Percentiles rank a stretch among this genome's conserved stretches.
These are phyloP conservation scores for Hypoxylon lienhwacheense DNA, from an alignment of 495 filamentous ascomycete species.

Conservation along the genomic window DNA sequence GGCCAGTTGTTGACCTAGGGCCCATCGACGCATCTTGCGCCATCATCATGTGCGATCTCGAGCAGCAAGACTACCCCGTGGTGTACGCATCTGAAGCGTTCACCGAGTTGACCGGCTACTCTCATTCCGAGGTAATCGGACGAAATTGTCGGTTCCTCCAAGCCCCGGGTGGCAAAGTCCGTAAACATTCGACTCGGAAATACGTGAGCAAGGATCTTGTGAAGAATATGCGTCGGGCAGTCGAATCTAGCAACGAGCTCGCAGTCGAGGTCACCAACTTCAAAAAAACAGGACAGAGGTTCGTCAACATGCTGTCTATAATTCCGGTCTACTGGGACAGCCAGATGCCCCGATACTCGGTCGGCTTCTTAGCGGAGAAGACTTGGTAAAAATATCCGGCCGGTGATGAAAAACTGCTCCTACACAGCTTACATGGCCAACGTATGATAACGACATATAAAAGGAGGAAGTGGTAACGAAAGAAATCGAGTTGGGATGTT, in stretches of 20 bases:
- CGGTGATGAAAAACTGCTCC: no score
- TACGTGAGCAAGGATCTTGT: slow-evolving; percentile 43
- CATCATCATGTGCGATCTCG: slow-evolving; percentile 53
- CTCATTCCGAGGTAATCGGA: slow-evolving; percentile 45
- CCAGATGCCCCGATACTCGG: slow-evolving; percentile 36
- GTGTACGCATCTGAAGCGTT: slow-evolving; percentile 53
- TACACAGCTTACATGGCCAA: no score
- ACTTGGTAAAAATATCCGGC: slow-evolving; percentile 12
- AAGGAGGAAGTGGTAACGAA: no score
- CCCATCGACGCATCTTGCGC: slow-evolving; percentile 51
- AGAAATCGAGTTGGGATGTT: slow-evolving; percentile 2
- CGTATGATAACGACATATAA: no score
- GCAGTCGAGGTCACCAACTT: slow-evolving; percentile 52
- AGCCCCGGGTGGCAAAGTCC: slow-evolving; percentile 42
- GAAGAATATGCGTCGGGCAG: slow-evolving; percentile 44
- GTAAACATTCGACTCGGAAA: slow-evolving; percentile 35
- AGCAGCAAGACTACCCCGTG: slow-evolving; percentile 48
- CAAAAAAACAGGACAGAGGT: slow-evolving; percentile 50
- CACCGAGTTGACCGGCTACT: slow-evolving; percentile 50
- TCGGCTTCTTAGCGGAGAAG: slow-evolving; percentile 50
- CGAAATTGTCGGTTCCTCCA: slow-evolving; percentile 59
- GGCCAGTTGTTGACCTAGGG: slow-evolving; percentile 49
- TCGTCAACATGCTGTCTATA: slow-evolving; percentile 52
- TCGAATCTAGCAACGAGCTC: slow-evolving; percentile 46
- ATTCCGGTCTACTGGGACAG: slow-evolving; percentile 48